Percentiles rank a stretch among this genome's conserved stretches.
These are phyloP conservation scores for Colletotrichum horii DNA, from an alignment of 2,329 filamentous ascomycete genomes.

Conservation along the genomic window DNA sequence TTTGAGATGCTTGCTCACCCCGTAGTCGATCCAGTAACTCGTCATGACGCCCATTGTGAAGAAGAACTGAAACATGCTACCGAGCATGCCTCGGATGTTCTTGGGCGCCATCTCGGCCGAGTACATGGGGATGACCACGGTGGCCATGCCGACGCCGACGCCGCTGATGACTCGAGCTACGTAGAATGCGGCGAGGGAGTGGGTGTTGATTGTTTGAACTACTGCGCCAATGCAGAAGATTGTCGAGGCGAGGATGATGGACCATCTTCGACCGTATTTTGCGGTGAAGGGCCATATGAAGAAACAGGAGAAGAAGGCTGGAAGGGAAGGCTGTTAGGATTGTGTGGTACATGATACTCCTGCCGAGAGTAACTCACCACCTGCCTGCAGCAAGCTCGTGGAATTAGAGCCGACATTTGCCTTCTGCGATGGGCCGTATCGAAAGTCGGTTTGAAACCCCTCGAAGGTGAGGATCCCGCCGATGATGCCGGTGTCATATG, in stretches of 20 bases:
- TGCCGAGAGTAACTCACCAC: conserved; percentile 30
- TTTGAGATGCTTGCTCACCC: conserved; percentile 42
- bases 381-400: conserved; percentile 45
- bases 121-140: conserved; percentile 51
- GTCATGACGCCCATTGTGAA: conserved; percentile 47
- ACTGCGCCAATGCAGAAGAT: conserved; percentile 50
- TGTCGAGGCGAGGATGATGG: conserved; percentile 40
- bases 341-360: not conserved
- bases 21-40: conserved; percentile 50
- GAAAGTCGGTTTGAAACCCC: conserved; percentile 43
- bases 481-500: conserved; percentile 48
- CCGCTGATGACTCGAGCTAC: conserved; percentile 40
- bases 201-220: conserved; percentile 42
- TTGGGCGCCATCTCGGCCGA: conserved; percentile 52
- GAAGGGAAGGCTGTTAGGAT: not conserved
- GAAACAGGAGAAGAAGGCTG: conserved; percentile 48
- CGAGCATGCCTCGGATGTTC: conserved; percentile 46
- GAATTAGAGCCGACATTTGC: conserved; percentile 42
- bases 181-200: conserved; percentile 41
- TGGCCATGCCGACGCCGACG: conserved; percentile 42
- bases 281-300: conserved; percentile 49
- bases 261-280: conserved; percentile 42
- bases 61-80: conserved; percentile 50
- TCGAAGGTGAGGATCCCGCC: conserved; percentile 44
- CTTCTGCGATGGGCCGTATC: conserved; percentile 32